Evolutionary conservation across 2,329 filamentous ascomycete species (phyloP), one percentile per base, ranked within the genome.

Genomic region (Diaporthe citriasiana): DNA sequence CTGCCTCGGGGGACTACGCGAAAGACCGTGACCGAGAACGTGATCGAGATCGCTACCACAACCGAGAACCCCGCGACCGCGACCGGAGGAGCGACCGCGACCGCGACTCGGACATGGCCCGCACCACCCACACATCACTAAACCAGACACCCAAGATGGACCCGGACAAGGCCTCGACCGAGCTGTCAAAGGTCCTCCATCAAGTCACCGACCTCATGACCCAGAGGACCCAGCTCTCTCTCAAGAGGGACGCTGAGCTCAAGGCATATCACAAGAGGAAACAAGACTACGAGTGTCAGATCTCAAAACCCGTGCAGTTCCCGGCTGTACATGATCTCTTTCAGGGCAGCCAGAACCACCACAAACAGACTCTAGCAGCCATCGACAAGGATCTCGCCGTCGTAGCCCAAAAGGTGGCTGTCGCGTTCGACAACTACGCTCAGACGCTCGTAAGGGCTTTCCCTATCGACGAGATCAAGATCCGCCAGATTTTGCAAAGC

Each of bases 381-480:
- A 40, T 50, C 30, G 72, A 75, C 17, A 69, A 63, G 53, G 66
- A 75, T 15, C 27, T 75, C 10, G 59, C 59, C 30, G 55, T 15
- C 38, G 35, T 55, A 9, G 33, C 65, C 15, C 33, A 47, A 17
- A 25, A 50, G 30, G n/a, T 60, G 35, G 30, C 68, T 19, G 30
- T 56, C 19, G 27, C 35, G 12, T 38, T 51, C 2, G 45, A 51
- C 42, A 60, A 57, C 15, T 51, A 50, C 10, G 60, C 55, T 19
- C 51, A 66, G 33, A 45, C 56, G 9, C 27, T 72, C 12, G 68
- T 72, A 38, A 68, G 55, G 40, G 35, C 57, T 22, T 50, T 72
- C 38, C 71, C 68, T 22, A 30, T 74, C 38, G 47, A 42, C 66
- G 68, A 75, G 38, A 57, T 74, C 59, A 75, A 72, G 68, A 45